Evolutionary conservation across 306 rosid species (phyloP).

Genomic region (Pyrus communis): DNA sequence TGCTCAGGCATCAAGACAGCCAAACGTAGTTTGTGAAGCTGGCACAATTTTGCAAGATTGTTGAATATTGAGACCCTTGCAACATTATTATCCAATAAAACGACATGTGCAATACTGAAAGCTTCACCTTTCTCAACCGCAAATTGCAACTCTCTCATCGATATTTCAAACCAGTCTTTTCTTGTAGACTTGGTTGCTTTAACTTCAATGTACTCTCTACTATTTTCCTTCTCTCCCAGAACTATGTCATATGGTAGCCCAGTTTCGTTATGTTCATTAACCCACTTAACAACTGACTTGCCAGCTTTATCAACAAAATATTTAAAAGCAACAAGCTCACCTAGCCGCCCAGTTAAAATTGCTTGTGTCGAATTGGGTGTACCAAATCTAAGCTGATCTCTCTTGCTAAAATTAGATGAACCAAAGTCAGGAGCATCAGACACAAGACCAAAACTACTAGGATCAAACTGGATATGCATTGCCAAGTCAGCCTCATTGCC

Average conservation of each 20-base stretch:
- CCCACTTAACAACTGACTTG: slow-evolving; percentile 54
- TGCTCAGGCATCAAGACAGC: slow-evolving; percentile 60
- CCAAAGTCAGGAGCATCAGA: slow-evolving; percentile 8
- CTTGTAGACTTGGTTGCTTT: slow-evolving; percentile 64
- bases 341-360: slow-evolving; percentile 55
- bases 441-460: slow-evolving; percentile 21
- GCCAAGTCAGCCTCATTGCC: slow-evolving; percentile 19
- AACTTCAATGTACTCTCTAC: slow-evolving; percentile 62
- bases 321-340: slow-evolving; percentile 65
- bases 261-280: slow-evolving; percentile 59
- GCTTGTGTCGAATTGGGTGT: slow-evolving; percentile 47
- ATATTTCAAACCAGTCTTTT: slow-evolving; percentile 83
- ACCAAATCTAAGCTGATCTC: slow-evolving; percentile 52
- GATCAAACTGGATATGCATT: slow-evolving; percentile 16
- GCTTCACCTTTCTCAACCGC: slow-evolving; percentile 63
- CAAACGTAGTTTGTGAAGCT: slow-evolving; percentile 48
- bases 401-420: slow-evolving; percentile 24
- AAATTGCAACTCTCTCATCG: slow-evolving; percentile 72
- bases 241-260: slow-evolving; percentile 76
- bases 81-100: slow-evolving; percentile 31
- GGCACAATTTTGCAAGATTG: slow-evolving; percentile 63
- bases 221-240: slow-evolving; percentile 31
- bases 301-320: slow-evolving; percentile 46
- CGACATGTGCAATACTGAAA: slow-evolving; percentile 69
- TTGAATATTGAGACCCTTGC: slow-evolving; percentile 49